These are phyloP conservation scores for Sporothrix brasiliensis DNA, from an alignment of 2,329 filamentous ascomycete species.

Conservation along the genomic window DNA sequence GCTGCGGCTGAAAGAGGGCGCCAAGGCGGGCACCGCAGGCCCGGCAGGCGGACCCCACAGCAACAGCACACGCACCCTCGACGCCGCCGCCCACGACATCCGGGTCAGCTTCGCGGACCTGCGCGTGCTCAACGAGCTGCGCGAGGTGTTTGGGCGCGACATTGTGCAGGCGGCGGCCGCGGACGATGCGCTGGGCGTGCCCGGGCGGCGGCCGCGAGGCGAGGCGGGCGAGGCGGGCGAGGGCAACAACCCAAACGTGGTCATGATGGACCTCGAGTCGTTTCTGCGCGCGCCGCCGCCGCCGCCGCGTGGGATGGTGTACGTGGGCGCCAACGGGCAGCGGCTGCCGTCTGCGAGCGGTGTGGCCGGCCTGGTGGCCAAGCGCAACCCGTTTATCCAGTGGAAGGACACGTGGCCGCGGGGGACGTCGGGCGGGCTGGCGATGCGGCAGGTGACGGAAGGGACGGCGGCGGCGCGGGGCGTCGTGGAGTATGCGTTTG, in stretches of 20 bases:
- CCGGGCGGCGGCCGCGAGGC: slow-evolving; percentile 36
- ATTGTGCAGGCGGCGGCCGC: slow-evolving; percentile 58
- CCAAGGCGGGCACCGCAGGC: not conserved
- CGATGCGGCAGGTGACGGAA: slow-evolving; percentile 58
- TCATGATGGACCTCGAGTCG: slow-evolving; percentile 58
- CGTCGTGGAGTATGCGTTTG: slow-evolving; percentile 73
- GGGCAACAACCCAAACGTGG: slow-evolving; percentile 43
- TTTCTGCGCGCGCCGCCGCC: slow-evolving; percentile 46
- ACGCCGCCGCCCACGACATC: not conserved
- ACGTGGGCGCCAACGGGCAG: slow-evolving; percentile 19
- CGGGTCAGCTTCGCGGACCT: slow-evolving; percentile 55
- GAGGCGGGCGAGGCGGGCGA: slow-evolving; percentile 37
- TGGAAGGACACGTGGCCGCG: slow-evolving; percentile 87
- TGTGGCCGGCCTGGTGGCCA: slow-evolving; percentile 69
- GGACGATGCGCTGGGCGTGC: slow-evolving; percentile 50
- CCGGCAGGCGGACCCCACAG: not conserved
- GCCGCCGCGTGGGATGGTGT: slow-evolving; percentile 28
- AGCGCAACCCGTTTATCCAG: slow-evolving; percentile 81
- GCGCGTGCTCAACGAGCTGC: slow-evolving; percentile 91
- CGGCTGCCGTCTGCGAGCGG: slow-evolving; percentile 45
- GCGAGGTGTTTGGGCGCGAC: slow-evolving; percentile 58
- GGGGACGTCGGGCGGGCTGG: slow-evolving; percentile 76
- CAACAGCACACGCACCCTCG: slow-evolving; percentile 30
- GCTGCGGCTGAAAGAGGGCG: slow-evolving; percentile 46
- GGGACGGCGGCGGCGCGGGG: slow-evolving; percentile 41